Evolutionary conservation across 768 basidiomycete species (phyloP), one percentile per base, ranked within the genome.

Genomic region (Auricularia sp.): DNA sequence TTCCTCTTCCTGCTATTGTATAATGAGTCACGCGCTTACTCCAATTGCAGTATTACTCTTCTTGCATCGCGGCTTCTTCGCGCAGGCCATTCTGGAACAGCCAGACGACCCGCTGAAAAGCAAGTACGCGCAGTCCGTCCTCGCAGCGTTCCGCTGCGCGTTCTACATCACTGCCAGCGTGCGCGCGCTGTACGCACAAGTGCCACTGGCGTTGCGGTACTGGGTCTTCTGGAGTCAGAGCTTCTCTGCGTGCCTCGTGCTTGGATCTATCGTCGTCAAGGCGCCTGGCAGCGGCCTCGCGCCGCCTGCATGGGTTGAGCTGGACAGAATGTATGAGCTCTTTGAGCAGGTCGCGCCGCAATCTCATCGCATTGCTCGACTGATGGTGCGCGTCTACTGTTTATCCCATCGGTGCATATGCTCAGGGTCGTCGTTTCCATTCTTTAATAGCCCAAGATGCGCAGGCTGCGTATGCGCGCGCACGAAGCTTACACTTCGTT

Each of bases 141-240:
- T 88, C 68, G 87, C 87, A 58, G 86, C 87, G n/a, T 89, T 88
- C 73, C 81, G 87, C 47, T 88, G 86, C 68, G 86, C 87, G 8
- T 85, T 87, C 39, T 87, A 86, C 2, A 79, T 88, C 6, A 83
- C 88, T 44, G 87, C 86, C 3, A 75, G 88, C 70, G 85, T 88
- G 83, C 80, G 85, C 61, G 88, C 87, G 70, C 75, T 88, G 42
- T 80, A 88, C 69, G 80, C 80, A 13, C 86, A 88, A 67, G 74
- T 87, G 61, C 83, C 84, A 69, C 81, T 81, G 1, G 85, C 82
- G 62, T 84, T 87, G 69, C 78, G 87, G 62, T 82, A 87, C 63
- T 88, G 86, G 87, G 80, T 79, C 67, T 68, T 81, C 58, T 78
- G 76, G 76, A 75, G 76, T 5, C 79, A 80, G 61, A 73, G 75